Evolutionary conservation across 805 yeast genomes (phyloP).

Genomic region (Metschnikowia borealis): DNA sequence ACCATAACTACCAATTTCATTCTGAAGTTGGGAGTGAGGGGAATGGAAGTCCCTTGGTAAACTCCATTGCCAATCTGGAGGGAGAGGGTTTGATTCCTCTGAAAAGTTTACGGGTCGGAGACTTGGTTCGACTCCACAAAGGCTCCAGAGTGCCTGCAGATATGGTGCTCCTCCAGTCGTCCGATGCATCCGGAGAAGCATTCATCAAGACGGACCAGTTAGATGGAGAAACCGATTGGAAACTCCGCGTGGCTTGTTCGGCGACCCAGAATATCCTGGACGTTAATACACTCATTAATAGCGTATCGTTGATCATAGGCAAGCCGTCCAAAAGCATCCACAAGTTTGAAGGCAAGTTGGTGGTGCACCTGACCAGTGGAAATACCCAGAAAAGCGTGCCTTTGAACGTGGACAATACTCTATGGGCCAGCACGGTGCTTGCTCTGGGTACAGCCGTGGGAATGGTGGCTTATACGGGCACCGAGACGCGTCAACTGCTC

Average conservation of each 20-base stretch:
- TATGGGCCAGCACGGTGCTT: slow-evolving; percentile 97
- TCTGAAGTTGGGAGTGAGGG: too few relatives aligned
- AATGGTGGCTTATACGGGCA: slow-evolving; percentile 84
- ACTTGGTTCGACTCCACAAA: slow-evolving; percentile 71
- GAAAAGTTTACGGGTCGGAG: slow-evolving; percentile 78
- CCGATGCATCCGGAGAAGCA: slow-evolving; percentile 66
- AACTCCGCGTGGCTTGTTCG: slow-evolving; percentile 73
- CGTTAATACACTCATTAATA: slow-evolving; percentile 48
- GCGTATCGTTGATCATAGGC: slow-evolving; percentile 57
- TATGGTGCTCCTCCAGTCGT: slow-evolving; percentile 75
- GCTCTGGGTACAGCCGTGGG: slow-evolving; percentile 94
- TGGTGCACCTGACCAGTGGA: slow-evolving; percentile 40
- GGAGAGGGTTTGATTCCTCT: slow-evolving; percentile 30
- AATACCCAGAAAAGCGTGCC: slow-evolving; percentile 45
- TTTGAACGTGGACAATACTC: slow-evolving; percentile 79
- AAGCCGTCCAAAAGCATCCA: slow-evolving; percentile 85
- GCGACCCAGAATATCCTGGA: slow-evolving; percentile 57
- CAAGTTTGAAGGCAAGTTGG: slow-evolving; percentile 69
- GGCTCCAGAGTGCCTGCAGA: slow-evolving; percentile 93
- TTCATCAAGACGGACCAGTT: slow-evolving; percentile 96
- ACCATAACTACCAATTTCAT: too few relatives aligned
- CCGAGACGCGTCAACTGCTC: slow-evolving; percentile 90
- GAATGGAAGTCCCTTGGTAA: too few relatives aligned
- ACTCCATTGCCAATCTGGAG: too few relatives aligned
- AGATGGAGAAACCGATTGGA: slow-evolving; percentile 99